phyloP scores from a whole-genome alignment of 805 yeast species.

The Nakazawaea peltata region DNA sequence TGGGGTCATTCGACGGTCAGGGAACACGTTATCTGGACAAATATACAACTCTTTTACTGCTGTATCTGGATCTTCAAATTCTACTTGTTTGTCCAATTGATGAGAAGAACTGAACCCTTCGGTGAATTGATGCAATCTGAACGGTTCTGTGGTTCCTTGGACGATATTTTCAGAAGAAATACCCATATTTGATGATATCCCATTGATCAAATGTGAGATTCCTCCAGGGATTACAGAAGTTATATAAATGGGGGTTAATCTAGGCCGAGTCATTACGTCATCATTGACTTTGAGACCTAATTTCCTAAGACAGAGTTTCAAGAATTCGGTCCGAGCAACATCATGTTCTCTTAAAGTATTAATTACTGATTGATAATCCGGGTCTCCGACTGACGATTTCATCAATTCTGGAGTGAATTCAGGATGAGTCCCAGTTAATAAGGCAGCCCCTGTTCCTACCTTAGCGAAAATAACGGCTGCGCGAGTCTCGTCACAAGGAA shows the following conservation, averaged over 20 bases:
- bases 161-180: conserved; percentile 33
- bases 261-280: conserved; percentile 43
- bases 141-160: conserved; percentile 47
- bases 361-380: conserved; percentile 26
- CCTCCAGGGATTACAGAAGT: conserved; percentile 29
- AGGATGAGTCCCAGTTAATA: conserved; percentile 84
- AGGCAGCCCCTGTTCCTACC: conserved; percentile 67
- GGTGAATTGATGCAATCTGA: conserved; percentile 32
- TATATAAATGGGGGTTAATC: conserved; percentile 58
- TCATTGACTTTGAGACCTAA: conserved; percentile 67
- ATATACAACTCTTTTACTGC: conserved; percentile 50
- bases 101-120: conserved; percentile 12
- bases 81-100: conserved; percentile 21
- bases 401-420: conserved; percentile 61
- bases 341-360: conserved; percentile 35
- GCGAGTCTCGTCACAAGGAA: conserved; percentile 27
- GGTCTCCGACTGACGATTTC: conserved; percentile 22
- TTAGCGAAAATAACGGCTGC: conserved; percentile 72
- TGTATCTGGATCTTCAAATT: conserved; percentile 46
- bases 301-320: conserved; percentile 46
- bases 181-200: conserved; percentile 25
- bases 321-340: conserved; percentile 41
- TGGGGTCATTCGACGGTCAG: conserved; percentile 54
- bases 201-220: conserved; percentile 24
- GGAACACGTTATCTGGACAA: conserved; percentile 31